phyloP scores from a whole-genome alignment of 1,284 basidiomycete genomes.

The Mycosarcoma mackinlayi region DNA sequence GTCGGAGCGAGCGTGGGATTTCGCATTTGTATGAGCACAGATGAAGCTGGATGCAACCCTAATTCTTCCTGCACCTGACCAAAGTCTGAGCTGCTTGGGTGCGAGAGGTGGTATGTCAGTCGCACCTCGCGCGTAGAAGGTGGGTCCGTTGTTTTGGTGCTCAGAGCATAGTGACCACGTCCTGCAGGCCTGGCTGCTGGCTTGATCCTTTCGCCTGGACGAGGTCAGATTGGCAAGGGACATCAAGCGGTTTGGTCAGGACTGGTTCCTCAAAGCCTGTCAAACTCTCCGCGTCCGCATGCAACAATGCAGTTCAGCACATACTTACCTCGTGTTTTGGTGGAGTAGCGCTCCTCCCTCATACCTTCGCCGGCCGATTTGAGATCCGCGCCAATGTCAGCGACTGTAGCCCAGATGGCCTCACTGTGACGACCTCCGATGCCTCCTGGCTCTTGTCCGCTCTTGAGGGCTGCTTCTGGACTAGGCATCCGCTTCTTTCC shows the following conservation, averaged over 20 bases:
- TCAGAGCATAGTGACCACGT: conserved; percentile 51
- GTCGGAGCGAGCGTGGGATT: conserved; percentile 54
- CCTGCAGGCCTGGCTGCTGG: conserved; percentile 48
- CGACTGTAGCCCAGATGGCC: conserved; percentile 55
- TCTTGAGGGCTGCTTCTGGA: conserved; percentile 43
- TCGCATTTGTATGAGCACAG: conserved; percentile 49
- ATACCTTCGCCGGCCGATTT: conserved; percentile 24
- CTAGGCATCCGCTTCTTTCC: conserved; percentile 57
- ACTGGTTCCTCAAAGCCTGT: too few species aligned
- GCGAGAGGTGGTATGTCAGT: conserved; percentile 52
- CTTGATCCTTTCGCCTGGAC: conserved; percentile 50
- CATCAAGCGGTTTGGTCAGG: too few species aligned
- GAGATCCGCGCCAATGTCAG: conserved; percentile 44
- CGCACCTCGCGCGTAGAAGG: conserved; percentile 48
- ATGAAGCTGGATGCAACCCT: conserved; percentile 43
- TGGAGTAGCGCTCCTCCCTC: conserved; percentile 47
- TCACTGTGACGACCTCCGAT: conserved; percentile 54
- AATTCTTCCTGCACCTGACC: conserved; percentile 54
- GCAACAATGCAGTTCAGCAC: too few species aligned
- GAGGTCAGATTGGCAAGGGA: too few species aligned
- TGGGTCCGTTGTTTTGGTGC: conserved; percentile 44
- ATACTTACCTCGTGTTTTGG: conserved; percentile 46
- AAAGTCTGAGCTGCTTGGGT: conserved; percentile 48
- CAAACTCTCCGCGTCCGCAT: too few species aligned
- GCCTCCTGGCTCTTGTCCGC: conserved; percentile 47